Evolutionary conservation across 768 basidiomycete genomes (phyloP), one percentile per base, ranked within the genome.

Genomic region (Daedaleopsis nitida): DNA sequence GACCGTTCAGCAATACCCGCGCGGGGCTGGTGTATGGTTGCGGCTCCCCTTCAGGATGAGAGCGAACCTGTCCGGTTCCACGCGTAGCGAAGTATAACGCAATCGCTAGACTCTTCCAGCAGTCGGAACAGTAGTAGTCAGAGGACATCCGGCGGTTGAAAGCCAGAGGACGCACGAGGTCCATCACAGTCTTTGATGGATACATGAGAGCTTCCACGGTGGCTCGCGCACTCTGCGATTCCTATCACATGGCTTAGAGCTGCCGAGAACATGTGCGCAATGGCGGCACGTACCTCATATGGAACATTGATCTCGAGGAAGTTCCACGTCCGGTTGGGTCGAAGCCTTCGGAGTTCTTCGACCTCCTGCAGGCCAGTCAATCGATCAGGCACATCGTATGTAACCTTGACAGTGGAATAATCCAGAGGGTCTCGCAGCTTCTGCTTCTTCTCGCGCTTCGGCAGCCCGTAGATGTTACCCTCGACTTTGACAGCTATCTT

Each of bases 11-110:
- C 10, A 98, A 77, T 0, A 98, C 94, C 47, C 85, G 83, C 0
- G 97, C 94, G 9, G 80, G 73, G 63, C 90, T 95, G 0, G 75
- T 80, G 74, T 97, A 96, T 8, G 78, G 75, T 19, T 68, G 67
- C 3, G 81, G 73, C 5, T 77, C 70, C 1, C 74, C 72, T n/a
- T 71, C 75, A 1, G 70, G 63, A 13, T 69, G 52, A 12, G 65
- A 66, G 35, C 81, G 79, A 0, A 91, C 68, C 52, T 80, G 76
- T 1, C 97, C 96, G 37, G 75, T 68, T 0, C 92, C 95, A 47
- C 88, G 80, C 5, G 96, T 91, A 7, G 97, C 96, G 69, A 98
- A 98, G 72, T 91, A 98, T 14, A 99, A 77, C 1, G 97, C 96
- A 52, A 92, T 80, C 0, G 93, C 92, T 10, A 99, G 85, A 69